phyloP scores from a whole-genome alignment of 2,329 filamentous ascomycete species.

The Sporothrix sp. region DNA sequence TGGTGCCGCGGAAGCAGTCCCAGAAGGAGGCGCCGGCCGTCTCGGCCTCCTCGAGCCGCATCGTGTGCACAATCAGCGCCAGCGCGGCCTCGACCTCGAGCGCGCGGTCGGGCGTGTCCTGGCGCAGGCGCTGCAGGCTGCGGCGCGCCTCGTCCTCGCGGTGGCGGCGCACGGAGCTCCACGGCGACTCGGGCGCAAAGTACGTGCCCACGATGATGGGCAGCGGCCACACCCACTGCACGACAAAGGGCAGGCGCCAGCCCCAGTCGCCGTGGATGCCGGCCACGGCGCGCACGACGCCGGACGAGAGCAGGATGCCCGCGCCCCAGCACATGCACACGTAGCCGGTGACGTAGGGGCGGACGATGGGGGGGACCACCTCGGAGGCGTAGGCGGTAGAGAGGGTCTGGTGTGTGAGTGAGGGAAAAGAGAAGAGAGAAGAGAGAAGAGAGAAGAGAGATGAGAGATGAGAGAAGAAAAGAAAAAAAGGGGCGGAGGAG shows the following conservation, averaged over 20 bases:
- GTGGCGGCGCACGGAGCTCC: conserved; percentile 34
- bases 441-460: too few relatives aligned
- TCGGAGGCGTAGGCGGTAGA: conserved; percentile 28
- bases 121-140: conserved; percentile 13
- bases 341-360: conserved; percentile 32
- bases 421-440: too few relatives aligned
- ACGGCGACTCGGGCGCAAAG: conserved; percentile 38
- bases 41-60: conserved; percentile 31
- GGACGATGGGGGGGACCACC: conserved; percentile 25
- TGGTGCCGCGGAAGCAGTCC: conserved; percentile 38
- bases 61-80: conserved; percentile 35
- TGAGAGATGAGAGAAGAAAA: too few relatives aligned
- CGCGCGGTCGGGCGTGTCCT: conserved; percentile 23
- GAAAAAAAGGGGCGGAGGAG: too few relatives aligned
- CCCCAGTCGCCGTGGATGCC: conserved; percentile 27
- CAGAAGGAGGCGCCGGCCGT: conserved; percentile 28
- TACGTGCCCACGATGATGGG: conserved; percentile 30
- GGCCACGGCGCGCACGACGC: conserved; percentile 31
- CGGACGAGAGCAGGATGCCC: conserved; percentile 23
- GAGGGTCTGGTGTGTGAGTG: conserved; percentile 38
- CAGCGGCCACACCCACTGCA: conserved; percentile 27
- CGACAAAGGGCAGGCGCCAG: conserved; percentile 29
- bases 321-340: conserved; percentile 42
- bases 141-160: conserved; percentile 26
- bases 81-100: conserved; percentile 19